phyloP scores from a whole-genome alignment of 2,329 filamentous ascomycete genomes.

The Aureobasidium sp. region DNA sequence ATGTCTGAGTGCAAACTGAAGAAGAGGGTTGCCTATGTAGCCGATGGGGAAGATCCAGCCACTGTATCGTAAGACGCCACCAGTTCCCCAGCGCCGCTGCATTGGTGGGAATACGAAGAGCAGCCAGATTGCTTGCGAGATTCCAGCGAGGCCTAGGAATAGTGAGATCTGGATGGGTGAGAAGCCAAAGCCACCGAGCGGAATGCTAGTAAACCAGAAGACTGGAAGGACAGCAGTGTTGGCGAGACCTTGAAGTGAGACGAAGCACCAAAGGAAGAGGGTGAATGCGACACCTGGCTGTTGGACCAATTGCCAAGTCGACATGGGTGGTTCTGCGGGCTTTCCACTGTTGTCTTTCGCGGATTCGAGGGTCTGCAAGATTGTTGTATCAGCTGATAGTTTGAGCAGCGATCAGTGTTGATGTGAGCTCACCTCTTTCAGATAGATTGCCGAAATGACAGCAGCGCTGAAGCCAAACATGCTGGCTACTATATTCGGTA shows the following conservation, averaged over 20 bases:
- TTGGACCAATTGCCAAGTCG: conserved; percentile 48
- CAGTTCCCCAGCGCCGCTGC: conserved; percentile 58
- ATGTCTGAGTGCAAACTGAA: conserved; percentile 48
- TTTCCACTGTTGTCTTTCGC: conserved; percentile 15
- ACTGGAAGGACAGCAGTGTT: conserved; percentile 64
- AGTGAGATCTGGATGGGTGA: conserved; percentile 54
- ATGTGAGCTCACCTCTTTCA: conserved; percentile 45
- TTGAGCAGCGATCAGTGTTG: neutral
- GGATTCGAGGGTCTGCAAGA: neutral
- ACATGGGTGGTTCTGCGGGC: conserved; percentile 27
- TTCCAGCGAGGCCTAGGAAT: conserved; percentile 55
- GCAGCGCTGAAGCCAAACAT: conserved; percentile 46
- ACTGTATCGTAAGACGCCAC: conserved; percentile 52
- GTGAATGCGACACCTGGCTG: conserved; percentile 58
- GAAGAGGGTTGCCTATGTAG: conserved; percentile 45
- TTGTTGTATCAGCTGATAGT: neutral
- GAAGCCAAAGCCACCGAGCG: conserved; percentile 58
- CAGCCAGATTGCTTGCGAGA: conserved; percentile 62
- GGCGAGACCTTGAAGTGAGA: conserved; percentile 59
- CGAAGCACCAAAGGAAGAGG: conserved; percentile 55
- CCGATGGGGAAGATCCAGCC: conserved; percentile 54
- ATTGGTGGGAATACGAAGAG: conserved; percentile 60
- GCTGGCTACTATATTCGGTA: conserved; percentile 53
- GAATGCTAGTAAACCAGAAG: conserved; percentile 55
- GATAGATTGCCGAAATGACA: conserved; percentile 43